These are phyloP conservation scores for Tetrapyrgos nigripes DNA, from an alignment of 1,284 basidiomycete genomes.

Conservation along the genomic window DNA sequence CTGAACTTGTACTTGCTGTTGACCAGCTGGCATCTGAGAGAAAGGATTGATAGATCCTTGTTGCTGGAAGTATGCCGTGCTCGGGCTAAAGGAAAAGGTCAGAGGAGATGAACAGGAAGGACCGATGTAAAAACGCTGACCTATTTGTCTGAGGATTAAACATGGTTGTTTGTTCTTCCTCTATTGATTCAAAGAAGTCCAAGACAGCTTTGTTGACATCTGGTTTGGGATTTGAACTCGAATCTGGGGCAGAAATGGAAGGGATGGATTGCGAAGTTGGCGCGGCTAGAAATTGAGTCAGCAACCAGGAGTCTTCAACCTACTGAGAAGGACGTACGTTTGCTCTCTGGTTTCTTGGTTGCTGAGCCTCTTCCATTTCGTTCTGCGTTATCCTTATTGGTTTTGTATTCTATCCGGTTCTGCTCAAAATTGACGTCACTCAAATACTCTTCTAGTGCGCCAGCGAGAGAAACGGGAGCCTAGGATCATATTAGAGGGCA, in stretches of 20 bases:
- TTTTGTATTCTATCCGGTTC: slow-evolving; percentile 91
- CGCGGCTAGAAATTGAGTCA: slow-evolving; percentile 8
- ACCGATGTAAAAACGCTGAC: slow-evolving; percentile 40
- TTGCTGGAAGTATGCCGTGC: slow-evolving; percentile 63
- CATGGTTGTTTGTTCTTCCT: slow-evolving; percentile 80
- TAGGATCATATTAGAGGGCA: slow-evolving; percentile 32
- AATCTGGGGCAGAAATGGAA: slow-evolving; percentile 28
- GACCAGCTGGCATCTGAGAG: slow-evolving; percentile 55
- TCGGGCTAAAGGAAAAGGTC: slow-evolving; percentile 47
- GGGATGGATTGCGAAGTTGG: slow-evolving; percentile 29
- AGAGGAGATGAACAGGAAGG: slow-evolving; percentile 8
- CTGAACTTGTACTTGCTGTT: slow-evolving; percentile 55
- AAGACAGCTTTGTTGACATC: slow-evolving; percentile 54
- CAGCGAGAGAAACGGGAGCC: slow-evolving; percentile 94
- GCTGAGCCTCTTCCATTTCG: slow-evolving; percentile 28
- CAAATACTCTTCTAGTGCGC: slow-evolving; percentile 94
- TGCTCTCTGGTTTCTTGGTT: slow-evolving; percentile 11
- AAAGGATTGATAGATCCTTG: slow-evolving; percentile 83
- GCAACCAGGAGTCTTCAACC: background rate
- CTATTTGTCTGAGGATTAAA: slow-evolving; percentile 70
- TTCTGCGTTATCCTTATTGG: slow-evolving; percentile 83
- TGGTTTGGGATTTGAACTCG: slow-evolving; percentile 20
- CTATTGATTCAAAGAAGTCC: slow-evolving; percentile 95
- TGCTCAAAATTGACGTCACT: slow-evolving; percentile 96
- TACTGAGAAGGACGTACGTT: slow-evolving; percentile 11